Evolutionary conservation across 2,329 filamentous ascomycete species (phyloP), one percentile per base, ranked within the genome.

Genomic region (Epicoccum nigrum): DNA sequence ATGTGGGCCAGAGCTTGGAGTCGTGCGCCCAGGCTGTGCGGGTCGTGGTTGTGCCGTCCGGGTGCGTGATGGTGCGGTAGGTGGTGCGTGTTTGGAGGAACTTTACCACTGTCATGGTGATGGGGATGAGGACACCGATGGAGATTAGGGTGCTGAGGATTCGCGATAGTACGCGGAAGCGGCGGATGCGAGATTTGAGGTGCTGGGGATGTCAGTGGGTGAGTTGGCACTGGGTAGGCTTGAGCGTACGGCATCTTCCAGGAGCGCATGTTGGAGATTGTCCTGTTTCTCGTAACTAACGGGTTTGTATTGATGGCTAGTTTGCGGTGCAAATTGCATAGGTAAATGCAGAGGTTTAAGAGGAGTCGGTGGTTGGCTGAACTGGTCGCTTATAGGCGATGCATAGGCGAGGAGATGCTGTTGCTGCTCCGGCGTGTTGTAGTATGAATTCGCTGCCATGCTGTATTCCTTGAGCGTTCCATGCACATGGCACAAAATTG

Each of bases 1-100:
- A 75, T 3, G 73, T 76, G 4, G 74, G 74, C 72, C 73, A 76
- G 4, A 59, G 55, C 32, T 70, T 72, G 21, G 71, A 62, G 45
- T 72, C 57, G 7, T 66, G 58, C 2, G 71, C 65, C 75, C 75
- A 77, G 1, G 74, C 69, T 13, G 69, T 76, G 38, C 75, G 72
- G 20, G 60, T 39, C 7, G 64, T 51, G 12, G 49, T 55, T 43
- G 51, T 58, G 42, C 64, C 66, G 30, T 54, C 44, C 0, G 50
- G 28, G 4, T 40, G 32, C 9, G 41, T 35, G 16, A 70, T 60
- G 25, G 46, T 45, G 46, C 51, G 65, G 61, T 64, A 68, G 15
- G 59, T 56, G 51, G 71, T 43, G 34, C 62, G 54, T 3, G 74
- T 77, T 7, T 52, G 54, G 16, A 74, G 59, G 59, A 71, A 77